phyloP scores from a whole-genome alignment of 768 basidiomycete species.

The Suillus alpinus region DNA sequence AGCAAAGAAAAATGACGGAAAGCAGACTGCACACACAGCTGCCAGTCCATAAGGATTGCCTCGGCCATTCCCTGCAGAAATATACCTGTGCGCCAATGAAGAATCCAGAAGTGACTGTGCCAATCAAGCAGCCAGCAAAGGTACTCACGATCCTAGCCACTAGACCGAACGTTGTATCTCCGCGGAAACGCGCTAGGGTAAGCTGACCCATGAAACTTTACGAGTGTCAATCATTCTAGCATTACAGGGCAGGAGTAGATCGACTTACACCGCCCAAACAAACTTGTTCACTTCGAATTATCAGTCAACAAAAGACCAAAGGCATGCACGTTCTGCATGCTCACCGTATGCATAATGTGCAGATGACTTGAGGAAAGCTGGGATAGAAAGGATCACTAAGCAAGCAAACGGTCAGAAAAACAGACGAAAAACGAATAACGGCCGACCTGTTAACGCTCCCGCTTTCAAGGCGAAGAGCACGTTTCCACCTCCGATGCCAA shows the following conservation, averaged over 20 bases:
- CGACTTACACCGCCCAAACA: conserved; percentile 66
- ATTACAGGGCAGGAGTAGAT: neutral
- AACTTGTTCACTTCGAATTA: conserved; percentile 51
- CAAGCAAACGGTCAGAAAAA: neutral
- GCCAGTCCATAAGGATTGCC: conserved; percentile 73
- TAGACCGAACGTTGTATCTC: conserved; percentile 71
- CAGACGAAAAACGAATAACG: neutral
- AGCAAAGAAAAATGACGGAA: conserved; percentile 71
- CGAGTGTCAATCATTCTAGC: neutral
- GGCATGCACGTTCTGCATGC: conserved; percentile 29
- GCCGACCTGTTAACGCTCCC: conserved; percentile 56
- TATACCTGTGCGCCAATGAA: conserved; percentile 48
- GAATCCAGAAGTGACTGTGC: conserved; percentile 42
- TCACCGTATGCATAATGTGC: conserved; percentile 58
- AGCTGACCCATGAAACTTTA: conserved; percentile 72
- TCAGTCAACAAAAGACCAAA: neutral
- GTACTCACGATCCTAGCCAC: conserved; percentile 61
- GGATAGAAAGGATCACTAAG: conserved; percentile 56
- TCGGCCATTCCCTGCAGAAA: conserved; percentile 55
- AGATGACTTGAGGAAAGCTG: conserved; percentile 52
- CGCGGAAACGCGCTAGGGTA: conserved; percentile 67
- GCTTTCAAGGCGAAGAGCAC: conserved; percentile 70
- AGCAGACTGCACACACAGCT: conserved; percentile 62
- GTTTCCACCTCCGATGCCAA: conserved; percentile 54
- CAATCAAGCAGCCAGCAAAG: conserved; percentile 60